Evolutionary conservation across 225 moss, liverwort and hornwort genomes (phyloP).

Genomic region (Sphagnum tenellum): DNA sequence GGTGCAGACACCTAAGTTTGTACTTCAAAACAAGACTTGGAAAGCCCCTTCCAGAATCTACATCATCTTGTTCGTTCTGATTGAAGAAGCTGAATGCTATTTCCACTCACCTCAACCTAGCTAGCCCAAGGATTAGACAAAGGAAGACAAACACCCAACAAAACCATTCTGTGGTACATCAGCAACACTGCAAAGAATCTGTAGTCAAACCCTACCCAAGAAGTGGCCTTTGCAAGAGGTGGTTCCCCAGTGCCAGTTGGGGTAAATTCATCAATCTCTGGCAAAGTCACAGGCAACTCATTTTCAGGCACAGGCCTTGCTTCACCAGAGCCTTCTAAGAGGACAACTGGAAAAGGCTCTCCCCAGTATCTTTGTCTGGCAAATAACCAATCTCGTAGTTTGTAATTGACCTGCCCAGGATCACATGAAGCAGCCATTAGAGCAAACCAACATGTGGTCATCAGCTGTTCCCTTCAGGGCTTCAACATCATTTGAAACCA

Average conservation of each 20-base stretch:
- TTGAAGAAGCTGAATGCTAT: too few relatives aligned
- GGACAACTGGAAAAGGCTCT: conserved; percentile 85
- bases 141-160: too few relatives aligned
- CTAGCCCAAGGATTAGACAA: too few relatives aligned
- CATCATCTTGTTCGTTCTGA: background rate
- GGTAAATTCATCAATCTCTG: conserved; percentile 88
- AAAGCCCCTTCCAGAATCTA: background rate
- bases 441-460: too few relatives aligned
- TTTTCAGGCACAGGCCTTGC: conserved; percentile 64
- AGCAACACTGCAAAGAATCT: background rate
- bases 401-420: conserved; percentile 73
- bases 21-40: background rate
- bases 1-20: too few relatives aligned
- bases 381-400: conserved; percentile 95
- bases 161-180: too few relatives aligned
- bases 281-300: conserved; percentile 71
- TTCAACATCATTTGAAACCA: background rate
- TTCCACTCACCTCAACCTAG: too few relatives aligned
- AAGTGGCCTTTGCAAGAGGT: conserved; percentile 78
- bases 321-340: conserved; percentile 51
- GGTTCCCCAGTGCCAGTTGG: conserved; percentile 94
- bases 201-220: conserved; percentile 46
- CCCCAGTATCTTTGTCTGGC: conserved; percentile 97
- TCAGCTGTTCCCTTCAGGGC: too few relatives aligned
- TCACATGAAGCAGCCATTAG: background rate